Evolutionary conservation across 2,329 filamentous ascomycete genomes (phyloP).

Genomic region (Malbranchea zuffiana): DNA sequence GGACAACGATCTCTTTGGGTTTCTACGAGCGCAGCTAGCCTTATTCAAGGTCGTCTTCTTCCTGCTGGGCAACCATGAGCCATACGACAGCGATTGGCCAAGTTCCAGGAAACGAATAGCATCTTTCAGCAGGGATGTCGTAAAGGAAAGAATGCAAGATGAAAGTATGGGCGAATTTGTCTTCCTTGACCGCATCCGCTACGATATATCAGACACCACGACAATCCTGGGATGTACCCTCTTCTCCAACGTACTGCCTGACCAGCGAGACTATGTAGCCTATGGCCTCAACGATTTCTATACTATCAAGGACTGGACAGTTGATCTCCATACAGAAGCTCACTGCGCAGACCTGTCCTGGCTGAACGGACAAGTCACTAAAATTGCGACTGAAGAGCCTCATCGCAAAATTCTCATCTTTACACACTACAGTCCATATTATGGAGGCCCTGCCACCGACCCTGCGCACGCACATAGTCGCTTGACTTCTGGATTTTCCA

Average conservation of each 20-base stretch:
- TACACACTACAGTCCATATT: conserved; percentile 23
- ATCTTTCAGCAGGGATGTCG: too few relatives aligned
- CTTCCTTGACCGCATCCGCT: conserved; percentile 27
- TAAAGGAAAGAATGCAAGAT: conserved; percentile 11
- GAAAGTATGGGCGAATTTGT: conserved; percentile 21
- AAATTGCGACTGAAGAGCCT: conserved; percentile 18
- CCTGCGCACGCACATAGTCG: conserved; percentile 19
- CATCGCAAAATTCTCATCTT: conserved; percentile 21
- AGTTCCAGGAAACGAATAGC: conserved; percentile 17
- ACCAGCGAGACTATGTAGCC: conserved; percentile 18
- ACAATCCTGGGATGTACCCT: conserved; percentile 37
- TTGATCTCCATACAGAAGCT: conserved; percentile 18
- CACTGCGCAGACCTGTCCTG: conserved; percentile 22
- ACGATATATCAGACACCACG: conserved; percentile 24
- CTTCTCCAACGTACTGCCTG: conserved; percentile 36
- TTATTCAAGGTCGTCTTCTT: conserved; percentile 43
- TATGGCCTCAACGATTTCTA: conserved; percentile 39
- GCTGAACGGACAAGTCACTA: conserved; percentile 22
- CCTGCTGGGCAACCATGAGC: conserved; percentile 48
- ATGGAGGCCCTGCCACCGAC: conserved; percentile 15
- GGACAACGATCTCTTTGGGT: conserved; percentile 36
- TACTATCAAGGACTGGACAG: conserved; percentile 24
- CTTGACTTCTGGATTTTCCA: conserved; percentile 28
- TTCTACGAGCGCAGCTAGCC: conserved; percentile 39
- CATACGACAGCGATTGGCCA: conserved; percentile 31